phyloP scores from a whole-genome alignment of 352 stramenopile genomes.

The Hyaloperonospora arabidopsidis region DNA sequence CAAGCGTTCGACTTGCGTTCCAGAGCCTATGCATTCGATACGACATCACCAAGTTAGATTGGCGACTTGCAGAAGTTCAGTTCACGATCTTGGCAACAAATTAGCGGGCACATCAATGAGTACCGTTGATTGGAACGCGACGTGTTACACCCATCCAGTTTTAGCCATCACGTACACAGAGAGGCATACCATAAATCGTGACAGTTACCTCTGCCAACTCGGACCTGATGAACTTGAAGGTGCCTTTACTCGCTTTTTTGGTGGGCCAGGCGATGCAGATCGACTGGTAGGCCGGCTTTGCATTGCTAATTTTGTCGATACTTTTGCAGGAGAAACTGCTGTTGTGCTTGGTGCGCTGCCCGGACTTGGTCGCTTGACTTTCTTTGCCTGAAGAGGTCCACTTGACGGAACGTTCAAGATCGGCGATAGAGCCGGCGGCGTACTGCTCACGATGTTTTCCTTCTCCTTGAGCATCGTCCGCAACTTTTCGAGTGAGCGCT shows the following conservation, averaged over 20 bases:
- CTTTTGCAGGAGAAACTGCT: constrained; percentile 17
- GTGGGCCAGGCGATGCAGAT: constrained; percentile 27
- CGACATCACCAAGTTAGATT: too few species aligned
- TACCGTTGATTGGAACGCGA: too few species aligned
- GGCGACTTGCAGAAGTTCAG: too few species aligned
- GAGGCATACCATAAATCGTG: too few species aligned
- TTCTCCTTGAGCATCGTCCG: constrained; percentile 52
- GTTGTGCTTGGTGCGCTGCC: constrained; percentile 18
- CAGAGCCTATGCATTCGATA: not conserved
- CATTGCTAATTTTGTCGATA: constrained; percentile 18
- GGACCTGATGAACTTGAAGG: constrained; percentile 18
- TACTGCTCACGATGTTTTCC: constrained; percentile 45
- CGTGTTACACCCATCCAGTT: too few species aligned
- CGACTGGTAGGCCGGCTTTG: constrained; percentile 16
- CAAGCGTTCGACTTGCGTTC: too few species aligned
- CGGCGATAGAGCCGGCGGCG: constrained; percentile 19
- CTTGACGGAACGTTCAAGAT: constrained; percentile 17
- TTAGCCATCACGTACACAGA: too few species aligned
- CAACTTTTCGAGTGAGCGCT: constrained; percentile 42
- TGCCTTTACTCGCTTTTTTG: constrained; percentile 35
- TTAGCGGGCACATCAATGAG: too few species aligned
- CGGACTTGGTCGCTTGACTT: constrained; percentile 15
- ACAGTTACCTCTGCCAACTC: constrained; percentile 29
- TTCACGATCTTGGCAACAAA: too few species aligned
- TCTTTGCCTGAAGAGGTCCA: constrained; percentile 4